A percentile compares a stretch with the other conserved stretches of the same genome.
These are phyloP conservation scores for Carex scoparia DNA, from an alignment of 176 grass and related monocot genomes.

Conservation along the genomic window DNA sequence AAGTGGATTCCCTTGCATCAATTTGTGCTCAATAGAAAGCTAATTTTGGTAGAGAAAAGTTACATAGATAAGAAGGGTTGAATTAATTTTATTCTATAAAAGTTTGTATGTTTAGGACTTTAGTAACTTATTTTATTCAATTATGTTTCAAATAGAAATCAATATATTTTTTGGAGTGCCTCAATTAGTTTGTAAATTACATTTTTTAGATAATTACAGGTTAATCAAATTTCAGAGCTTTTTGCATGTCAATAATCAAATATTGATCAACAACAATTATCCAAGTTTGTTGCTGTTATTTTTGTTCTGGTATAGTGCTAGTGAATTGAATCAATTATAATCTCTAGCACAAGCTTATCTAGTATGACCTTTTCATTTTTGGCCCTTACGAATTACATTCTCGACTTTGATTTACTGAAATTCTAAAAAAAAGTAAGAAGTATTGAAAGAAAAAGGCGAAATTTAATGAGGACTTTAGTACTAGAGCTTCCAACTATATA, in stretches of 20 bases:
- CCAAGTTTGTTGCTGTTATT: not conserved
- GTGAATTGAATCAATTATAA: not conserved
- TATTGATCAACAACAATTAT: not conserved
- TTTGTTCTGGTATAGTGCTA: not conserved
- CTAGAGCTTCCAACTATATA: constrained; percentile 12
- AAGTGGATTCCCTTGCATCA: not conserved
- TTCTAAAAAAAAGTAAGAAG: not conserved
- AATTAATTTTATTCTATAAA: not conserved
- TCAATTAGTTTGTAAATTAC: not conserved
- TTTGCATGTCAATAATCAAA: not conserved
- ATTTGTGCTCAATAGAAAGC: not conserved
- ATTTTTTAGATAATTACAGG: not conserved
- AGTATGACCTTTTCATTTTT: not conserved
- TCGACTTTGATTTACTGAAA: not conserved
- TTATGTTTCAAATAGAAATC: not conserved
- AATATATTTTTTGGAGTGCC: not conserved
- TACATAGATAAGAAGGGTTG: not conserved
- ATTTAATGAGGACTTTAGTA: not conserved
- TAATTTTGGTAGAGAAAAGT: not conserved
- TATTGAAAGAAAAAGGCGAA: not conserved
- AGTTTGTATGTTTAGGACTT: not conserved
- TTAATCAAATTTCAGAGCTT: not conserved
- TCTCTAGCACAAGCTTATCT: not conserved
- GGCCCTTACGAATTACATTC: not conserved
- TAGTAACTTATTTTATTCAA: not conserved